Evolutionary conservation across 2,329 filamentous ascomycete species (phyloP).

Genomic region (Aureobasidium sp.): DNA sequence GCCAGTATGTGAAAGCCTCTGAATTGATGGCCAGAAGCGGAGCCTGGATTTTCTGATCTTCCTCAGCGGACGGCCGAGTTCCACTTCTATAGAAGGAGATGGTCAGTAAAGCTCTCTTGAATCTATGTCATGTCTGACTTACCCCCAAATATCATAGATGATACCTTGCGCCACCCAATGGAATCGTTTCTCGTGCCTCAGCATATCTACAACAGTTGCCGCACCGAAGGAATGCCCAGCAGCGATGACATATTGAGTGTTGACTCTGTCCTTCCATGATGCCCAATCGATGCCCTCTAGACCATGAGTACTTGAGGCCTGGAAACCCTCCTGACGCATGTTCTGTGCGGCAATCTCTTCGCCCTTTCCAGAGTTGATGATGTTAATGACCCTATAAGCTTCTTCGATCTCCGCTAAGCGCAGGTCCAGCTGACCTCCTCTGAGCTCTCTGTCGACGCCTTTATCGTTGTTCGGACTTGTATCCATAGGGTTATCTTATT

Average conservation of each 20-base stretch:
- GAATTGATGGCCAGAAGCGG: conserved; percentile 58
- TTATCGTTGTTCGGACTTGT: conserved; percentile 48
- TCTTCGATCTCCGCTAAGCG: conserved; percentile 59
- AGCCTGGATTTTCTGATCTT: conserved; percentile 33
- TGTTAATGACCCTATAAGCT: conserved; percentile 49
- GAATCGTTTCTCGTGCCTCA: conserved; percentile 49
- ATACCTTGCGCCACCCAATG: conserved; percentile 56
- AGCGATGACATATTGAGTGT: conserved; percentile 51
- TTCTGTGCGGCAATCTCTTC: conserved; percentile 46
- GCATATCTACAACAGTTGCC: conserved; percentile 55
- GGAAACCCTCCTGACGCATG: conserved; percentile 49
- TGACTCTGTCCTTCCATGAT: conserved; percentile 50
- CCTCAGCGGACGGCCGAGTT: conserved; percentile 35
- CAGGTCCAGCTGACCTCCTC: conserved; percentile 55
- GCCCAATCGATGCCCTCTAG: conserved; percentile 51
- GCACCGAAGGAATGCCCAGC: conserved; percentile 63
- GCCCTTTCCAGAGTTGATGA: conserved; percentile 50
- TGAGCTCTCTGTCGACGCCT: conserved; percentile 54
- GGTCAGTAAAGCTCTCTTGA: not conserved
- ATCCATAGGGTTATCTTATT: conserved; percentile 36
- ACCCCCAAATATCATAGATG: conserved; percentile 61
- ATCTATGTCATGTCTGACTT: conserved; percentile 23
- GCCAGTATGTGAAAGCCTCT: conserved; percentile 66
- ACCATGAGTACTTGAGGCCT: conserved; percentile 53
- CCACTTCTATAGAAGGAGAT: conserved; percentile 32